Conservation (phyloP, 352 stramenopile species). For the Pythium dissimile region DNA sequence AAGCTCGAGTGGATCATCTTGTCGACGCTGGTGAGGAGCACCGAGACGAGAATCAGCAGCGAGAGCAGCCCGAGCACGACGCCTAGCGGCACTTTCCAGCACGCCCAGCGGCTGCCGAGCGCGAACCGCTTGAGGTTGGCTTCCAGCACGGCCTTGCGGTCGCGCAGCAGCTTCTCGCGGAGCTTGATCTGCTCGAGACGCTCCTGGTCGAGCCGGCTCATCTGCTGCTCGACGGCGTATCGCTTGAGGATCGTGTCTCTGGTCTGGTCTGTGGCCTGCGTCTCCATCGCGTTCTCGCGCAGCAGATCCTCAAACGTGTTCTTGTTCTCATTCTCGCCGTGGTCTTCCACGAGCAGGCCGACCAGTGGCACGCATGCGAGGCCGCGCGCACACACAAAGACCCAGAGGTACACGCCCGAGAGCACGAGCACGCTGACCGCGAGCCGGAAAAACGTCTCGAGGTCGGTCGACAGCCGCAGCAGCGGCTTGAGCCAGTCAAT, state of each 20-base stretch:
- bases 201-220: slow-evolving; percentile 68
- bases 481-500: slow-evolving; percentile 84
- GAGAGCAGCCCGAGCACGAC: slow-evolving; percentile 56
- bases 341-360: slow-evolving; percentile 75
- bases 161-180: slow-evolving; percentile 59
- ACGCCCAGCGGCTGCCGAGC: slow-evolving; percentile 35
- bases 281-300: slow-evolving; percentile 71
- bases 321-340: slow-evolving; percentile 60
- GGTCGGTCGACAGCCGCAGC: slow-evolving; percentile 68
- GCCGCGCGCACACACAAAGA: slow-evolving; percentile 64
- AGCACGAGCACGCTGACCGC: slow-evolving; percentile 71
- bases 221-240: slow-evolving; percentile 57
- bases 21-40: slow-evolving; percentile 77
- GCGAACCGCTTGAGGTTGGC: slow-evolving; percentile 60
- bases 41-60: slow-evolving; percentile 64
- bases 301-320: slow-evolving; percentile 73
- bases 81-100: slow-evolving; percentile 73
- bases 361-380: slow-evolving; percentile 73
- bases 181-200: slow-evolving; percentile 71
- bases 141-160: slow-evolving; percentile 64
- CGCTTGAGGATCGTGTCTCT: slow-evolving; percentile 66
- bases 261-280: slow-evolving; percentile 60
- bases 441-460: slow-evolving; percentile 68
- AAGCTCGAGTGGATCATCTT: slow-evolving; percentile 78
- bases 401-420: slow-evolving; percentile 75